Conservation (phyloP, 495 filamentous ascomycete genomes). For the Umbilicaria muhlenbergii region DNA sequence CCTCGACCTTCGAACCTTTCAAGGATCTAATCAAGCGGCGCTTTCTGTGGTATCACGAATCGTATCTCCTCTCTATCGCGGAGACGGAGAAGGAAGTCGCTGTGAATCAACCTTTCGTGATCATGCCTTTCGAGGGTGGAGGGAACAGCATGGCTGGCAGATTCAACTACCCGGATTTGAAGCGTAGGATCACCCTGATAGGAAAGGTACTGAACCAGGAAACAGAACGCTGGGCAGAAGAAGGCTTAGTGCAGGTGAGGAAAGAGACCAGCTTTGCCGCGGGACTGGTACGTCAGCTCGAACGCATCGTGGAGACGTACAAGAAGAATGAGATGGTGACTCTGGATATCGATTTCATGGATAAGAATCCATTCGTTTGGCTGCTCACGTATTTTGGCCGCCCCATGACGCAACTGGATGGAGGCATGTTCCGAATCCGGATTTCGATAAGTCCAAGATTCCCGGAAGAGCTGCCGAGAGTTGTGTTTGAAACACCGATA, state of each 20-base stretch:
- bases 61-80: conserved; percentile 57
- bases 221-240: conserved; percentile 49
- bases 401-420: conserved; percentile 87
- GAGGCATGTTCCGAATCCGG: conserved; percentile 71
- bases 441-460: conserved; percentile 77
- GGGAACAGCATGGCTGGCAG: conserved; percentile 77
- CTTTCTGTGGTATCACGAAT: conserved; percentile 92
- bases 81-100: conserved; percentile 36
- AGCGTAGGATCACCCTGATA: conserved; percentile 48
- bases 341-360: conserved; percentile 56
- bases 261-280: conserved; percentile 62
- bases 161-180: conserved; percentile 69
- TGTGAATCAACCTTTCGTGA: conserved; percentile 45
- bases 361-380: conserved; percentile 41
- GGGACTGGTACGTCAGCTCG: conserved; percentile 67
- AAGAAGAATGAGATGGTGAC: conserved; percentile 51
- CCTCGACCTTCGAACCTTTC: conserved; percentile 57
- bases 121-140: conserved; percentile 71
- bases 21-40: conserved; percentile 79
- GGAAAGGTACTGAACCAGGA: conserved; percentile 56
- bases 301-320: conserved; percentile 64
- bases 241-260: conserved; percentile 45
- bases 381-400: conserved; percentile 69
- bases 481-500: conserved; percentile 62
- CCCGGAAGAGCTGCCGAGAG: conserved; percentile 80